Percentiles rank a stretch among this genome's conserved stretches.
Conservation (phyloP, 139 green algal species). For the Chlamydomonas urium region DNA sequence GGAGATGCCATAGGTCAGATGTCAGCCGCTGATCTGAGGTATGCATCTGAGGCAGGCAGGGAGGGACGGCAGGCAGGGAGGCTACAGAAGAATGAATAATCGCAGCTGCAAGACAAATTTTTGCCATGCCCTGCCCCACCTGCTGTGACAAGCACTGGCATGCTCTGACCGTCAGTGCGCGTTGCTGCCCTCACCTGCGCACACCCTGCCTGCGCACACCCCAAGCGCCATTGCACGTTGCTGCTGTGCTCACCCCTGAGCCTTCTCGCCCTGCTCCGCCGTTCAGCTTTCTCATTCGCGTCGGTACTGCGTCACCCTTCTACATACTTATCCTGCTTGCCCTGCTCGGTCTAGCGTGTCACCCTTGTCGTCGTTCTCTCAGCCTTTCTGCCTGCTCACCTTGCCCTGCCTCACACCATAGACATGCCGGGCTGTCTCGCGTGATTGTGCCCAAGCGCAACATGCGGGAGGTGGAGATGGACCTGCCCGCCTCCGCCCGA, state of each 20-base stretch:
- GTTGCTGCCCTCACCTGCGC: too few relatives aligned
- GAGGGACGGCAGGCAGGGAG: too few relatives aligned
- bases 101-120: background rate
- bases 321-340: background rate
- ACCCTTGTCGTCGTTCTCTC: background rate
- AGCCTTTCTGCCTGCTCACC: background rate
- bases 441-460: constrained; percentile 51
- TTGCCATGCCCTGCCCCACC: background rate
- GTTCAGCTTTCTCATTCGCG: background rate
- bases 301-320: background rate
- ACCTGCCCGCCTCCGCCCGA: constrained; percentile 27
- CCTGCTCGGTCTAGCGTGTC: background rate
- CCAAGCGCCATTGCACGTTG: too few relatives aligned
- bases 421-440: constrained; percentile 47
- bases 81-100: too few relatives aligned
- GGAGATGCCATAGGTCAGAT: background rate
- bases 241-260: background rate
- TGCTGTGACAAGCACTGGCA: too few relatives aligned
- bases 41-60: background rate
- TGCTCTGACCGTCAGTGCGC: too few relatives aligned
- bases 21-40: background rate
- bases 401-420: background rate
- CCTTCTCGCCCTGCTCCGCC: background rate
- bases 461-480: constrained; percentile 42
- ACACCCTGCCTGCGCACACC: too few relatives aligned